A percentile compares a stretch with the other conserved stretches of the same genome.
phyloP scores from a whole-genome alignment of 2,329 filamentous ascomycete genomes.

The Decorospora gaudefroyi region DNA sequence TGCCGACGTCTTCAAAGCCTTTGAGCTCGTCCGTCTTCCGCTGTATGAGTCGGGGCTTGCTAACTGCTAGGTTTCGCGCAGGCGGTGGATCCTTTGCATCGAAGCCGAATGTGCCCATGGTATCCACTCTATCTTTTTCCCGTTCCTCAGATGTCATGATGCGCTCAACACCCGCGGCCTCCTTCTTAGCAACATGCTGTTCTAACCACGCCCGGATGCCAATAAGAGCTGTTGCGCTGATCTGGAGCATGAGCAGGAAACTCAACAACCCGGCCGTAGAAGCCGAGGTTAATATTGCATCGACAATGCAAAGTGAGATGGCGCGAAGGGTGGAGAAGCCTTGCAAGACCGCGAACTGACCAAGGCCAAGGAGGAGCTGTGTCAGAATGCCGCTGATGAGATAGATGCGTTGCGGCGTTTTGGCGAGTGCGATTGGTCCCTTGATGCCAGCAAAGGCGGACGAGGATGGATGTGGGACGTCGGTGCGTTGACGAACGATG shows the following conservation, averaged over 20 bases:
- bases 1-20: constrained; percentile 27
- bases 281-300: constrained; percentile 30
- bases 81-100: constrained; percentile 15
- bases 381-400: constrained; percentile 26
- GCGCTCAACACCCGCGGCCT: constrained; percentile 4
- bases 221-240: constrained; percentile 27
- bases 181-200: constrained; percentile 29
- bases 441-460: constrained; percentile 29
- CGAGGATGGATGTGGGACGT: constrained; percentile 23
- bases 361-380: constrained; percentile 25
- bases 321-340: constrained; percentile 30
- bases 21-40: constrained; percentile 23
- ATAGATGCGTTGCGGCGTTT: constrained; percentile 31
- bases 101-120: constrained; percentile 28
- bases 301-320: constrained; percentile 35
- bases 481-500: constrained; percentile 30
- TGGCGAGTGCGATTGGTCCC: constrained; percentile 25
- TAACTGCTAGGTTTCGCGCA: constrained; percentile 5
- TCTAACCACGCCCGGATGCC: constrained; percentile 34
- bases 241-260: constrained; percentile 27
- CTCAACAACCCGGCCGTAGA: constrained; percentile 20
- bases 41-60: constrained; percentile 7
- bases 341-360: constrained; percentile 27
- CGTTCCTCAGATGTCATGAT: constrained; percentile 3
- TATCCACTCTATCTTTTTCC: constrained; percentile 13